Percentiles rank a stretch among this genome's conserved stretches.
Conservation (phyloP, 306 rosid genomes). For the Casuarina cunninghamiana region DNA sequence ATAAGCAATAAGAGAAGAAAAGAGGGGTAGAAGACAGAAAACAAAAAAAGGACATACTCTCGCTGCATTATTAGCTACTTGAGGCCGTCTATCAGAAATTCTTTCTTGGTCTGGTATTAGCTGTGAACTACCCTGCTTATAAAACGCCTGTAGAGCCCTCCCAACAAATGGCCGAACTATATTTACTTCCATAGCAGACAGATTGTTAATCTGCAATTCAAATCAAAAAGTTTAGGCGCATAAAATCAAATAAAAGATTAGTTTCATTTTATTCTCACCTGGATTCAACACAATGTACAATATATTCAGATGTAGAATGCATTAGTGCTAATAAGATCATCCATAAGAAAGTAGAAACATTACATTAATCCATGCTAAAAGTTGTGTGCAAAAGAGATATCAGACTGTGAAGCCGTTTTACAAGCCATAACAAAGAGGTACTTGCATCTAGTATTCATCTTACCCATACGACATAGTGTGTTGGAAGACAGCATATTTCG, state of each 20-base stretch:
- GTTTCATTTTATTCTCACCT: not conserved
- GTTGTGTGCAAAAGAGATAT: not conserved
- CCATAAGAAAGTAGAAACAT: not conserved
- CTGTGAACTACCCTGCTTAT: conserved; percentile 86
- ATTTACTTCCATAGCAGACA: conserved; percentile 97
- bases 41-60: conserved; percentile 54
- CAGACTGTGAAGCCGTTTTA: not conserved
- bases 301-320: not conserved
- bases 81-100: conserved; percentile 63
- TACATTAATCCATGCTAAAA: not conserved
- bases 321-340: not conserved
- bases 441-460: not conserved
- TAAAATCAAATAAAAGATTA: conserved; percentile 12
- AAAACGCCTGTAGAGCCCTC: conserved; percentile 84
- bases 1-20: conserved; percentile 12
- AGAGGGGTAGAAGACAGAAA: not conserved
- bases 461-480: not conserved
- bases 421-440: not conserved
- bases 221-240: conserved; percentile 18
- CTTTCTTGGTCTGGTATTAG: conserved; percentile 82
- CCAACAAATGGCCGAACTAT: conserved; percentile 92
- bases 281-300: not conserved
- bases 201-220: conserved; percentile 70
- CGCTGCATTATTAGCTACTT: conserved; percentile 61
- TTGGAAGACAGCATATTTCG: not conserved